phyloP scores from a whole-genome alignment of 257 asterid species.

The Cruciata laevipes region DNA sequence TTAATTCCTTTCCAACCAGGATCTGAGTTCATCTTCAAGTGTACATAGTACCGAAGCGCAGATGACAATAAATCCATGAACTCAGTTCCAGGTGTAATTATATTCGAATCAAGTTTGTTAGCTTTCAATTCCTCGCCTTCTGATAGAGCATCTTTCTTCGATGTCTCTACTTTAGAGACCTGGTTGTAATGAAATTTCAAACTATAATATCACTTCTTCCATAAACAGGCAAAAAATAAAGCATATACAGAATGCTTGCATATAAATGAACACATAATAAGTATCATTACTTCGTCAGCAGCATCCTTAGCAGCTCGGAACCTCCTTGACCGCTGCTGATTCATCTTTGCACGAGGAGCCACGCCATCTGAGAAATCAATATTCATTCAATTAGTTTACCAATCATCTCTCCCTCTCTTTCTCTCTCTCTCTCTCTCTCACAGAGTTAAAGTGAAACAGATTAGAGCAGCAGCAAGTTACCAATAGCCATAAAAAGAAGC shows the following conservation, averaged over 20 bases:
- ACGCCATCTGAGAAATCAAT: conserved; percentile 41
- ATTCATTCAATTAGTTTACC: neutral
- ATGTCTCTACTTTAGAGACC: conserved; percentile 29
- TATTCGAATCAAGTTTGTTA: conserved; percentile 49
- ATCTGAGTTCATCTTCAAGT: conserved; percentile 38
- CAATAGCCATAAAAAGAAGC: conserved; percentile 61
- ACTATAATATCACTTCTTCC: neutral
- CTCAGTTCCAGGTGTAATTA: conserved; percentile 69
- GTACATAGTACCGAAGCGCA: conserved; percentile 49
- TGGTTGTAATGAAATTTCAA: conserved; percentile 20
- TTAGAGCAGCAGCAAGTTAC: conserved; percentile 20
- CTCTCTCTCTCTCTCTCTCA: neutral
- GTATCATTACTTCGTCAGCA: conserved; percentile 32
- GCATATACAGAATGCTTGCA: neutral
- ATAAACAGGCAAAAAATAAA: neutral
- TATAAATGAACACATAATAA: conserved; percentile 9
- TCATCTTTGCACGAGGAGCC: conserved; percentile 69
- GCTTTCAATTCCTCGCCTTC: conserved; percentile 13
- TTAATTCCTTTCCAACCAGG: conserved; percentile 58
- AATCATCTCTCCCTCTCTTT: neutral
- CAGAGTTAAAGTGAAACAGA: neutral
- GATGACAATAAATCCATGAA: conserved; percentile 54
- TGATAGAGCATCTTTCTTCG: neutral
- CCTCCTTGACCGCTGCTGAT: conserved; percentile 60
- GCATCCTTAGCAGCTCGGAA: conserved; percentile 49